Evolutionary conservation across 2,329 filamentous ascomycete species (phyloP).

Genomic region (Epichloe festucae): DNA sequence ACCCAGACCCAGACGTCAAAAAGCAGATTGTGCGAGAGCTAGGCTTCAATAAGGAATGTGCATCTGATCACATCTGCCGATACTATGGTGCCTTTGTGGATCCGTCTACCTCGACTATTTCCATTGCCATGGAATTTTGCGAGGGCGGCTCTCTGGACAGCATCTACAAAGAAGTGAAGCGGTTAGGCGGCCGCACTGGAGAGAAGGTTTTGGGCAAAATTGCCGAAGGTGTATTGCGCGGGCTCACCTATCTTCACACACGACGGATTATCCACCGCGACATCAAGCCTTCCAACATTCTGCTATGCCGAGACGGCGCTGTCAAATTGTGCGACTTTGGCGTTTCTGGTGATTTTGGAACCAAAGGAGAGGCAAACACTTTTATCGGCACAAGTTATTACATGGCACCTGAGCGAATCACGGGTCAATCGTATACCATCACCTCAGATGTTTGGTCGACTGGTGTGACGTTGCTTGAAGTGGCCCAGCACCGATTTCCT

Average conservation of each 20-base stretch:
- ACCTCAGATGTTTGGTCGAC: constrained; percentile 98
- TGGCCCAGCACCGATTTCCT: constrained; percentile 96
- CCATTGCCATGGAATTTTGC: constrained; percentile 98
- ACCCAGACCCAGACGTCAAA: constrained; percentile 94
- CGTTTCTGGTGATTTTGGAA: constrained; percentile 94
- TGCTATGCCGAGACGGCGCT: constrained; percentile 80
- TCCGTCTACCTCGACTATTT: constrained; percentile 89
- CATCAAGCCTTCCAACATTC: constrained; percentile 96
- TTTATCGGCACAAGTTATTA: constrained; percentile 99
- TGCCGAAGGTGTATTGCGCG: constrained; percentile 85
- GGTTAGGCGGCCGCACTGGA: constrained; percentile 83
- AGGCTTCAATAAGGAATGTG: constrained; percentile 95
- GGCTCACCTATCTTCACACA: constrained; percentile 86
- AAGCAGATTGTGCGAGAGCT: constrained; percentile 96
- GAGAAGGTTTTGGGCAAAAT: constrained; percentile 97
- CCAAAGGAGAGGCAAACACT: constrained; percentile 95
- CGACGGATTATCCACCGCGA: constrained; percentile 97
- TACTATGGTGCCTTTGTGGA: constrained; percentile 98
- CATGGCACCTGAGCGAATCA: constrained; percentile 97
- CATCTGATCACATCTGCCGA: constrained; percentile 87
- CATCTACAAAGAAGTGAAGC: constrained; percentile 95
- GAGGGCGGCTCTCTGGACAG: constrained; percentile 93
- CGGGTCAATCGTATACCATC: constrained; percentile 94
- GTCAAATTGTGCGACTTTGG: constrained; percentile 98
- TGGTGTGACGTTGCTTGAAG: constrained; percentile 92